Conservation (phyloP, 805 yeast genomes). For the Ogataea methylovora region DNA sequence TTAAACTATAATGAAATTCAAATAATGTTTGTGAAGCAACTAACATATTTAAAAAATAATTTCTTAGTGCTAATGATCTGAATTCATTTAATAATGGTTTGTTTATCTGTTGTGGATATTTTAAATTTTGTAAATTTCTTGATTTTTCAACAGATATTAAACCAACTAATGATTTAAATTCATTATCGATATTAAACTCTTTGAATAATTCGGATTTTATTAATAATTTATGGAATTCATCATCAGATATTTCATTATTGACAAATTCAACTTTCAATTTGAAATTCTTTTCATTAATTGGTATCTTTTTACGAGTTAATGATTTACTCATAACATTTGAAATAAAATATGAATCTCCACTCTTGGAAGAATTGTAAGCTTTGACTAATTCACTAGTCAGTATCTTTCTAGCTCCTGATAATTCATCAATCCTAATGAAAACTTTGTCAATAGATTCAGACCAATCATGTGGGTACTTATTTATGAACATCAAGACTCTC, state of each 20-base stretch:
- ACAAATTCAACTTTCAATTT: constrained; percentile 9
- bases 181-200: constrained; percentile 38
- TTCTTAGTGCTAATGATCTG: constrained; percentile 39
- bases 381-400: constrained; percentile 17
- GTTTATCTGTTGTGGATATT: constrained; percentile 3
- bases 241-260: constrained; percentile 5
- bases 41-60: constrained; percentile 43
- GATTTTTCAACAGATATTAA: constrained; percentile 42
- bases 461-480: constrained; percentile 5
- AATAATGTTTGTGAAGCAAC: constrained; percentile 49
- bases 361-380: not conserved
- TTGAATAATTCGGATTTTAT: constrained; percentile 35
- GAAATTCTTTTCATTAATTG: not conserved
- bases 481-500: constrained; percentile 37
- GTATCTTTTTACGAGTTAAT: no score
- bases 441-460: constrained; percentile 5
- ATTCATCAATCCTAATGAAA: constrained; percentile 10
- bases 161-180: constrained; percentile 40
- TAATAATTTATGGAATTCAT: constrained; percentile 28
- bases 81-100: constrained; percentile 18
- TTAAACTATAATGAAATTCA: constrained; percentile 36
- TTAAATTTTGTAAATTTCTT: constrained; percentile 21
- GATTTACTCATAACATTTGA: constrained; percentile 5
- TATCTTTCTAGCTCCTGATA: constrained; percentile 5
- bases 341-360: not conserved